Percentiles rank a stretch among this genome's conserved stretches.
These are phyloP conservation scores for Gossypium stocksii DNA, from an alignment of 345 rosid genomes.

Conservation along the genomic window DNA sequence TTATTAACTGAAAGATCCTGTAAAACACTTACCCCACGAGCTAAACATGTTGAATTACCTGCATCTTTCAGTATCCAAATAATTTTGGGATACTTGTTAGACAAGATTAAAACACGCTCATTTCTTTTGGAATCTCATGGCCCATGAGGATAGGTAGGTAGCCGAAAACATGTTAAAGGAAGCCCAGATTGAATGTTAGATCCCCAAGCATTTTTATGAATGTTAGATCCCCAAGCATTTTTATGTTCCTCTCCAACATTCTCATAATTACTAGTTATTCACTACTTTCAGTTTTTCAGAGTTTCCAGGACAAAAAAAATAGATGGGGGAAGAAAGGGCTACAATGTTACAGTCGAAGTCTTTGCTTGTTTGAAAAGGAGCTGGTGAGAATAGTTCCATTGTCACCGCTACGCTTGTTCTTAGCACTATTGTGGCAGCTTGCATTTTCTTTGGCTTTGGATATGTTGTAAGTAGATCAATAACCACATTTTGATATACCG, in stretches of 20 bases:
- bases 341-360: background rate
- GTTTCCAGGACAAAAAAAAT: background rate
- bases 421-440: background rate
- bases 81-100: too few relatives aligned
- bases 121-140: too few relatives aligned
- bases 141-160: too few relatives aligned
- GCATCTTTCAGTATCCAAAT: too few relatives aligned
- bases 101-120: too few relatives aligned
- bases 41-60: too few relatives aligned
- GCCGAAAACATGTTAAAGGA: too few relatives aligned
- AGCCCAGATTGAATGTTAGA: background rate
- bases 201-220: background rate
- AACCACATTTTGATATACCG: background rate
- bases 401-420: constrained; percentile 4
- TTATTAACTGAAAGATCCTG: too few relatives aligned
- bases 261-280: background rate
- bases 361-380: background rate
- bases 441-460: background rate
- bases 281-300: too few relatives aligned
- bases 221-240: background rate
- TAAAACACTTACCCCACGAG: too few relatives aligned
- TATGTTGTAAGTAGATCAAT: constrained; percentile 2
- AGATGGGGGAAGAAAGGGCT: background rate
- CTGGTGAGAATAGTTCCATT: background rate
- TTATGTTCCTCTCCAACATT: background rate